Percentiles rank a stretch among this genome's conserved stretches.
Conservation (phyloP, 2,329 filamentous ascomycete genomes). For the Xylaria sp. region DNA sequence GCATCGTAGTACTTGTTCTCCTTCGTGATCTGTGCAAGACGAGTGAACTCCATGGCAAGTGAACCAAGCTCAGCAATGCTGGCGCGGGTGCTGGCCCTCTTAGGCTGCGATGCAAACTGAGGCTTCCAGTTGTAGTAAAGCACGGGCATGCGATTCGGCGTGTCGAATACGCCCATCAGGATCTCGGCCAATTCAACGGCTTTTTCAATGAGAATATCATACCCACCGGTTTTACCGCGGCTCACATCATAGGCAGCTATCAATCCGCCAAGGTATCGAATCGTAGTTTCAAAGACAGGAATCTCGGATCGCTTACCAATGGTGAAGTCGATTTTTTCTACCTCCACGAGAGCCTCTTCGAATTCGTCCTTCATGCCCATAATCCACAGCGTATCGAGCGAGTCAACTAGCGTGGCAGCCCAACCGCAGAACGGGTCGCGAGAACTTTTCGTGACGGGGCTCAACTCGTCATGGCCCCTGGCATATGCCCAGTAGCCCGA, state of each 20-base stretch:
- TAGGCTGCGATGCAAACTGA: slow-evolving; percentile 55
- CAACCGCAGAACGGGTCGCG: slow-evolving; percentile 81
- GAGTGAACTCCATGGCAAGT: slow-evolving; percentile 81
- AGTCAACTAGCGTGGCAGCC: slow-evolving; percentile 63
- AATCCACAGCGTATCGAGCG: slow-evolving; percentile 67
- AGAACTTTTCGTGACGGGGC: slow-evolving; percentile 60
- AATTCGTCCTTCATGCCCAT: slow-evolving; percentile 66
- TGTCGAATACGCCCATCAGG: slow-evolving; percentile 70
- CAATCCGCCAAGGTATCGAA: slow-evolving; percentile 84
- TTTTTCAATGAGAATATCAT: slow-evolving; percentile 63
- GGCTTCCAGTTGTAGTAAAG: slow-evolving; percentile 76
- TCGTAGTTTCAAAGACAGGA: slow-evolving; percentile 88
- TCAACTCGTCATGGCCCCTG: slow-evolving; percentile 82
- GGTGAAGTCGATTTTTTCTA: slow-evolving; percentile 71
- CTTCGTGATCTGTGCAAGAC: slow-evolving; percentile 77
- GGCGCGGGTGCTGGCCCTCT: slow-evolving; percentile 53
- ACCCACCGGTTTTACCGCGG: slow-evolving; percentile 49
- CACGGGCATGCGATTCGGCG: slow-evolving; percentile 87
- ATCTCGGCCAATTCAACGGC: slow-evolving; percentile 68
- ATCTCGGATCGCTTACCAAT: slow-evolving; percentile 61
- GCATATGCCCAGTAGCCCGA: slow-evolving; percentile 72
- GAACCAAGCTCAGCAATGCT: slow-evolving; percentile 69
- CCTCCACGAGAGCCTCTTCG: slow-evolving; percentile 54
- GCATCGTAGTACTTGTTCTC: slow-evolving; percentile 85
- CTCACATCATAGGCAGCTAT: slow-evolving; percentile 84